Evolutionary conservation across 177 flowering plant genomes (phyloP).

Genomic region (Vitis hybrid): DNA sequence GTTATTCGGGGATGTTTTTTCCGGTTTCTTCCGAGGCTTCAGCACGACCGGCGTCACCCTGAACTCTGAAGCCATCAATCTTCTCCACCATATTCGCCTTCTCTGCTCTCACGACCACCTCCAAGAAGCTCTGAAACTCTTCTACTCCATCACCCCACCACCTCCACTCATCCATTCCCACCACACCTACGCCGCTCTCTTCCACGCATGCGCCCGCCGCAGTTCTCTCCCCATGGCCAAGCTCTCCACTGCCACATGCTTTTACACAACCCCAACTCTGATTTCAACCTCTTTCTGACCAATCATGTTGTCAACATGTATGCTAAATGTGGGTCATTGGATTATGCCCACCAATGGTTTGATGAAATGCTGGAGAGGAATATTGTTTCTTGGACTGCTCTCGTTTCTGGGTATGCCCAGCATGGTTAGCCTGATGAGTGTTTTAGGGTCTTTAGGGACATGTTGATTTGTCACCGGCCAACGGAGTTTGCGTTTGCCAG

Average conservation of each 20-base stretch:
- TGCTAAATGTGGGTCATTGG: slow-evolving; percentile 48
- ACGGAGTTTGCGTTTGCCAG: slow-evolving; percentile 66
- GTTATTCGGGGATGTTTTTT: too few relatives aligned
- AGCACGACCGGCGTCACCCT: neutral
- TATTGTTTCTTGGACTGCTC: slow-evolving; percentile 70
- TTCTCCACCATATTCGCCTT: slow-evolving; percentile 11
- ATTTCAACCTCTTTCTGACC: slow-evolving; percentile 32
- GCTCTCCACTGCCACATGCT: slow-evolving; percentile 47
- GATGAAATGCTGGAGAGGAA: slow-evolving; percentile 71
- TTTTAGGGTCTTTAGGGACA: neutral
- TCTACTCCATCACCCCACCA: slow-evolving; percentile 24
- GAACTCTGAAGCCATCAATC: neutral
- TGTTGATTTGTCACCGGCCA: slow-evolving; percentile 46
- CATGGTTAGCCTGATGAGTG: slow-evolving; percentile 10
- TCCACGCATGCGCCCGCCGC: slow-evolving; percentile 50
- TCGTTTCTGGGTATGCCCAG: slow-evolving; percentile 62
- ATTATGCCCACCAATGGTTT: slow-evolving; percentile 45
- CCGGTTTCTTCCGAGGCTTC: neutral
- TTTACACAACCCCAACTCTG: slow-evolving; percentile 13
- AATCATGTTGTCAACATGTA: slow-evolving; percentile 69
- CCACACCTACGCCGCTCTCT: slow-evolving; percentile 49
- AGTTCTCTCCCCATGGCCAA: slow-evolving; percentile 35
- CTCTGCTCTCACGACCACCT: slow-evolving; percentile 32
- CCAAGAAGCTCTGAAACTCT: slow-evolving; percentile 42
- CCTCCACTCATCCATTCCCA: slow-evolving; percentile 8